Evolutionary conservation across 352 stramenopile species (phyloP).

Genomic region (Phytophthora quininea): DNA sequence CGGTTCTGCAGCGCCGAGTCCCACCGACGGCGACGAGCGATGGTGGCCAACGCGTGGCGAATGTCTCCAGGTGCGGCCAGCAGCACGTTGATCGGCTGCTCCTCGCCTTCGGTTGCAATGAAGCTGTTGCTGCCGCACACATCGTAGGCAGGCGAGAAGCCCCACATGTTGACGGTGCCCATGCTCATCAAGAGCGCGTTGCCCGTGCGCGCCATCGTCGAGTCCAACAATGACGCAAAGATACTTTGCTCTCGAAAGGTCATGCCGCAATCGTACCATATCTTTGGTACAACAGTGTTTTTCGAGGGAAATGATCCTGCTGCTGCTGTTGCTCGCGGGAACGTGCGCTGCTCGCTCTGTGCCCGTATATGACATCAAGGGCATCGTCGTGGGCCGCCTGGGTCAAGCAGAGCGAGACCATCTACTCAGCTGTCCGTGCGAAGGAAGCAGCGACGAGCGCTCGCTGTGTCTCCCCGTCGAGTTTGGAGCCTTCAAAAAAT

Average conservation of each 20-base stretch:
- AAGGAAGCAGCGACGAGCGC: conserved; percentile 17
- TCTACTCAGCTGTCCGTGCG: conserved; percentile 60
- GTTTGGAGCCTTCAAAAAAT: conserved; percentile 14
- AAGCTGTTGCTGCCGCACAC: conserved; percentile 30
- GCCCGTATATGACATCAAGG: conserved; percentile 27
- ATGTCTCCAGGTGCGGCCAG: conserved; percentile 78
- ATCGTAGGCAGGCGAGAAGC: conserved; percentile 83
- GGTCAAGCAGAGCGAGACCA: conserved; percentile 36
- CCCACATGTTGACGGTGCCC: conserved; percentile 88
- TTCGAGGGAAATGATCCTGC: conserved; percentile 18
- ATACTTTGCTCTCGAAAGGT: conserved; percentile 15
- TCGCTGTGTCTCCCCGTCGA: conserved; percentile 65
- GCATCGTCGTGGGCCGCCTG: conserved; percentile 22
- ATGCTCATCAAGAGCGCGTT: conserved; percentile 76
- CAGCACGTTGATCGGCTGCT: conserved; percentile 60
- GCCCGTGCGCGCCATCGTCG: conserved; percentile 53
- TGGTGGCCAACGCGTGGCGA: conserved; percentile 68
- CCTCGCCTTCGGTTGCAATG: neutral
- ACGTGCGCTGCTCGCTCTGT: conserved; percentile 7
- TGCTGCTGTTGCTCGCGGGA: neutral
- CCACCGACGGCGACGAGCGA: conserved; percentile 54
- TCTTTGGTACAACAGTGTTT: conserved; percentile 5
- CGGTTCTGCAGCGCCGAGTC: conserved; percentile 28
- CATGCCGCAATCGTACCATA: neutral
- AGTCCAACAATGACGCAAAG: conserved; percentile 1